These are phyloP conservation scores for Aspergillus sclerotioniger DNA, from an alignment of 495 filamentous ascomycete species.

Conservation along the genomic window DNA sequence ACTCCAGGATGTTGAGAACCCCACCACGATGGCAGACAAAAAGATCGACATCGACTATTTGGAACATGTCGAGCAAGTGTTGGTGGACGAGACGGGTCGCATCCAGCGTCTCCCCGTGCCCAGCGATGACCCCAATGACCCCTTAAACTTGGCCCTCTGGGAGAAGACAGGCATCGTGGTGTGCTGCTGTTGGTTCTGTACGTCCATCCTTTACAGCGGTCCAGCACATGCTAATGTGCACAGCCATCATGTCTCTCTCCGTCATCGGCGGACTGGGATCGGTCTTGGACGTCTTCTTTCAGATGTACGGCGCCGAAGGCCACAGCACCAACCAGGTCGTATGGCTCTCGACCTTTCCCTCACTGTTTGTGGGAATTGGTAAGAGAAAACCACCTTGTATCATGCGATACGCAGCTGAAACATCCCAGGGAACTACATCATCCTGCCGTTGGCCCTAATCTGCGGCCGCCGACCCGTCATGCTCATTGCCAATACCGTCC, in stretches of 20 bases:
- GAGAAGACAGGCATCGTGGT: slow-evolving; percentile 32
- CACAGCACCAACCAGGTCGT: slow-evolving; percentile 27
- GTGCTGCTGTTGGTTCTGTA: slow-evolving; percentile 40
- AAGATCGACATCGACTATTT: neutral
- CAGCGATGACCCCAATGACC: slow-evolving; percentile 36
- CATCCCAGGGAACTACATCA: slow-evolving; percentile 32
- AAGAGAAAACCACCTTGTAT: neutral
- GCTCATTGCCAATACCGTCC: slow-evolving; percentile 23
- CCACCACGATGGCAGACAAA: too few relatives aligned
- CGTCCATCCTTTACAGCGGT: slow-evolving; percentile 3
- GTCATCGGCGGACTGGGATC: slow-evolving; percentile 32
- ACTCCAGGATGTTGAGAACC: too few relatives aligned
- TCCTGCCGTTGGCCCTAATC: slow-evolving; percentile 31
- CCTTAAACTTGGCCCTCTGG: slow-evolving; percentile 33
- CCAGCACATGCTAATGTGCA: neutral
- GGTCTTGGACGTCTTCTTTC: slow-evolving; percentile 29
- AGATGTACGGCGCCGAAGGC: slow-evolving; percentile 28
- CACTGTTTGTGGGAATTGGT: slow-evolving; percentile 35
- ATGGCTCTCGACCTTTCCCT: slow-evolving; percentile 34
- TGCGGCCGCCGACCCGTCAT: slow-evolving; percentile 28
- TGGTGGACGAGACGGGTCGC: slow-evolving; percentile 24
- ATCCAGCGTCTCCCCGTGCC: slow-evolving; percentile 33
- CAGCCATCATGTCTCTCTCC: slow-evolving; percentile 35
- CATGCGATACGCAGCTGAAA: neutral
- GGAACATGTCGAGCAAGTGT: slow-evolving; percentile 11